A percentile compares a stretch with the other conserved stretches of the same genome.
These are phyloP conservation scores for Leccinum olivaceopallidum DNA, from an alignment of 768 basidiomycete species.

Conservation along the genomic window DNA sequence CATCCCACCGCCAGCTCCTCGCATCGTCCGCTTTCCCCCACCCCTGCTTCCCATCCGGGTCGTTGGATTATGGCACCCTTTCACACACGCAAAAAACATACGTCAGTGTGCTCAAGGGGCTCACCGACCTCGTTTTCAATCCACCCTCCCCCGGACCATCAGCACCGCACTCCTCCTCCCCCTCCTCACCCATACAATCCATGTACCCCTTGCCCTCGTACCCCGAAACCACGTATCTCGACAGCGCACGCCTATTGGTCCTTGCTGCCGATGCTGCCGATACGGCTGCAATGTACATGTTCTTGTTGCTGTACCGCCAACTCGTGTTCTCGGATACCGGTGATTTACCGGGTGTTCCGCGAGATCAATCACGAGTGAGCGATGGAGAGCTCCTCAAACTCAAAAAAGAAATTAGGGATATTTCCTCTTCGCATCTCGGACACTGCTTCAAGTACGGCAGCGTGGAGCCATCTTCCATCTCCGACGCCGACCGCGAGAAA, in stretches of 20 bases:
- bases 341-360: constrained; percentile 29
- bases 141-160: constrained; percentile 44
- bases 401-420: constrained; percentile 76
- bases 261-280: constrained; percentile 76
- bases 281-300: constrained; percentile 73
- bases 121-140: constrained; percentile 67
- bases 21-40: constrained; percentile 43
- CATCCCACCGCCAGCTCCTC: constrained; percentile 49
- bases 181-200: constrained; percentile 33
- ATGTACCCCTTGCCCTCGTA: constrained; percentile 43
- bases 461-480: constrained; percentile 24
- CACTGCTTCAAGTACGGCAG: constrained; percentile 48
- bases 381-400: constrained; percentile 57
- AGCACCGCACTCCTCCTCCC: constrained; percentile 23
- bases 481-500: constrained; percentile 45
- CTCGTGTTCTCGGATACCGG: constrained; percentile 54
- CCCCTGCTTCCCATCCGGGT: constrained; percentile 42
- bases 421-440: constrained; percentile 58
- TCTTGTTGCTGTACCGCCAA: constrained; percentile 78
- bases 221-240: constrained; percentile 83
- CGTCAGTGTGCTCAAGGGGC: constrained; percentile 54
- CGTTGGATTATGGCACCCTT: constrained; percentile 45
- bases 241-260: constrained; percentile 64
- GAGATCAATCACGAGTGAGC: constrained; percentile 42
- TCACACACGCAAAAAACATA: constrained; percentile 48